These are phyloP conservation scores for Lasiodiplodia citricola DNA, from an alignment of 2,329 filamentous ascomycete genomes.

Conservation along the genomic window DNA sequence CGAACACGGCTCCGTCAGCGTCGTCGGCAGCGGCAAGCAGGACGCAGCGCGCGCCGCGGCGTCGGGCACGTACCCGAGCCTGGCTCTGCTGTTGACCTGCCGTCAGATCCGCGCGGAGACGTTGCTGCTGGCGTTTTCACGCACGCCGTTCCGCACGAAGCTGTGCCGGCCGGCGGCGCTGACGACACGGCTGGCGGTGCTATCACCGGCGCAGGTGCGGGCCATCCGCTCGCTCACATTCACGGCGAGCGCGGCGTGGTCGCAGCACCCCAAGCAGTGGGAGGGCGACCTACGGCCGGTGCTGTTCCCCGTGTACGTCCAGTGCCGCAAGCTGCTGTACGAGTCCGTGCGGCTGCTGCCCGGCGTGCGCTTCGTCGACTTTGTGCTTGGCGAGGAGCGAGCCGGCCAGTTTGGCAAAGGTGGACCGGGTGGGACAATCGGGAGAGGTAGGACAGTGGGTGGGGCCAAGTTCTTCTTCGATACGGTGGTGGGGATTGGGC, in stretches of 20 bases:
- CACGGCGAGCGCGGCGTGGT: neutral
- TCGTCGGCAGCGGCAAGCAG: neutral
- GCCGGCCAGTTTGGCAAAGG: conserved; percentile 16
- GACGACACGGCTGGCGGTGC: conserved; percentile 22
- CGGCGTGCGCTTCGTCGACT: conserved; percentile 20
- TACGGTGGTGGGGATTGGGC: conserved; percentile 22
- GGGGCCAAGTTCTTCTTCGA: conserved; percentile 25
- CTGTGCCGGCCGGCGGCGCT: conserved; percentile 20
- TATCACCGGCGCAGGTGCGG: conserved; percentile 16
- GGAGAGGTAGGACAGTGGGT: conserved; percentile 17
- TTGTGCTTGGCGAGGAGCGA: conserved; percentile 22
- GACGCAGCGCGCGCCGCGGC: neutral
- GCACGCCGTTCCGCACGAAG: conserved; percentile 25
- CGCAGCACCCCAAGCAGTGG: conserved; percentile 14
- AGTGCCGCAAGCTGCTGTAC: conserved; percentile 26
- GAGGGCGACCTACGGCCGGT: conserved; percentile 24
- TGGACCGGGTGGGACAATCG: neutral
- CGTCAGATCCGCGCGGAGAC: conserved; percentile 27
- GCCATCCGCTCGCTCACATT: conserved; percentile 21
- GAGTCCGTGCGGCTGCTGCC: conserved; percentile 26
- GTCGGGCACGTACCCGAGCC: neutral
- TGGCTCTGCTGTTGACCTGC: conserved; percentile 27
- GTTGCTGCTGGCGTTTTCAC: conserved; percentile 24
- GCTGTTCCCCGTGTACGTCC: conserved; percentile 27
- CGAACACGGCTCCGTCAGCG: conserved; percentile 3